Percentiles rank a stretch among this genome's conserved stretches.
Conservation (phyloP, 768 basidiomycete genomes). For the Rhizopogon sp. region DNA sequence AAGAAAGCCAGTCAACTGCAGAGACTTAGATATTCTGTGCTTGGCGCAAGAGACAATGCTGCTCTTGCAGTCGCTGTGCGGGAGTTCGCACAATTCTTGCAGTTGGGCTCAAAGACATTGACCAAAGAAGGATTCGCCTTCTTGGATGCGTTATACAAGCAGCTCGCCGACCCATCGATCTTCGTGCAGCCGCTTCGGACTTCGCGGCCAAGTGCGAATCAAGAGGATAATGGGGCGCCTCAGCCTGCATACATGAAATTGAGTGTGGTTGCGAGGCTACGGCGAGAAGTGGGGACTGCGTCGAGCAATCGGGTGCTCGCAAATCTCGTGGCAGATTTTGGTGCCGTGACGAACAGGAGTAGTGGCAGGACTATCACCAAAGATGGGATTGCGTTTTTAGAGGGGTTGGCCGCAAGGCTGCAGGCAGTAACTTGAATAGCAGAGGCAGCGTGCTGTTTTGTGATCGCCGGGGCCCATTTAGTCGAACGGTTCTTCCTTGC, state of each 20-base stretch:
- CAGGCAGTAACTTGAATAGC: slow-evolving; percentile 16
- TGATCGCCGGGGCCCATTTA: background rate
- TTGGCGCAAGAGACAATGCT: slow-evolving; percentile 47
- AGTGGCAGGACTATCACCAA: slow-evolving; percentile 72
- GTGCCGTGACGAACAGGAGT: slow-evolving; percentile 60
- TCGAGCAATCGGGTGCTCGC: slow-evolving; percentile 54
- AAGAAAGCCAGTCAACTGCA: slow-evolving; percentile 45
- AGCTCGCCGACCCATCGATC: slow-evolving; percentile 63
- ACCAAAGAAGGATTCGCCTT: slow-evolving; percentile 71
- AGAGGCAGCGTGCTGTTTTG: background rate
- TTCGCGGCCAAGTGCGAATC: slow-evolving; percentile 34
- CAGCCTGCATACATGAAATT: slow-evolving; percentile 52
- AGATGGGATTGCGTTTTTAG: slow-evolving; percentile 68
- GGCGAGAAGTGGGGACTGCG: slow-evolving; percentile 47
- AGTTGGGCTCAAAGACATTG: slow-evolving; percentile 55
- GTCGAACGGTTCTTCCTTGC: background rate
- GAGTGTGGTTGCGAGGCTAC: slow-evolving; percentile 53
- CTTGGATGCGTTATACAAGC: slow-evolving; percentile 65
- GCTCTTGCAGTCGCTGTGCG: slow-evolving; percentile 48
- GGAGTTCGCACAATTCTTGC: slow-evolving; percentile 58
- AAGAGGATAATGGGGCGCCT: slow-evolving; percentile 32
- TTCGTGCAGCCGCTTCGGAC: slow-evolving; percentile 49
- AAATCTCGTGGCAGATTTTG: slow-evolving; percentile 65
- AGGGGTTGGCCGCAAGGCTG: slow-evolving; percentile 53
- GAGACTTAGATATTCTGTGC: slow-evolving; percentile 39